Conservation (phyloP, 495 filamentous ascomycete genomes). For the Trichocladium uniseriatum region DNA sequence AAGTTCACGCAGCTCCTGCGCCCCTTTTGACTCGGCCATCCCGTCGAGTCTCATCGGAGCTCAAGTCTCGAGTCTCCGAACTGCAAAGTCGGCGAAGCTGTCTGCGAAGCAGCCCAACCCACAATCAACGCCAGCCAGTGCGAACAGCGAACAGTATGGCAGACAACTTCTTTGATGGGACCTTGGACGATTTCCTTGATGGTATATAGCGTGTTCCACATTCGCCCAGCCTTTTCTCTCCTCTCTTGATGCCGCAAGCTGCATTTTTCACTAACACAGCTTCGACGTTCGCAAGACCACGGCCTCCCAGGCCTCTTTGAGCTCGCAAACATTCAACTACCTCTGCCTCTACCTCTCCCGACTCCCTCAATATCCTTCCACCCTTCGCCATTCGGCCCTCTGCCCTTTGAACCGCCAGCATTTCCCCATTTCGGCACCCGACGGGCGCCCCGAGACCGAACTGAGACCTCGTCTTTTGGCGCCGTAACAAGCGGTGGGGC, state of each 20-base stretch:
- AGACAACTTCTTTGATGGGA: conserved; percentile 11
- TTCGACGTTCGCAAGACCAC: background rate
- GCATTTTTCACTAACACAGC: background rate
- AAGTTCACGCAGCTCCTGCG: too few species aligned
- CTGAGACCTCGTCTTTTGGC: background rate
- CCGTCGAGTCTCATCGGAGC: too few species aligned
- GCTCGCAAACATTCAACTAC: background rate
- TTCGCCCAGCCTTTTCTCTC: background rate
- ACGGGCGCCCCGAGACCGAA: background rate
- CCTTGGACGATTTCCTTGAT: conserved; percentile 5
- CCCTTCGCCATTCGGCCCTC: background rate
- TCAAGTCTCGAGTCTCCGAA: too few species aligned
- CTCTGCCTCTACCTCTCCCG: background rate
- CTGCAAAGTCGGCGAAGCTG: too few species aligned
- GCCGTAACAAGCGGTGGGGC: too few species aligned
- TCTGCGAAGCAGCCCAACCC: too few species aligned
- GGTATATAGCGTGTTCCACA: conserved; percentile 1
- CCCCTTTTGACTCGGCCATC: too few species aligned
- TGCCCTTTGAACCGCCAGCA: background rate
- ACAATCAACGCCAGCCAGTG: too few species aligned
- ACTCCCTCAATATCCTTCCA: background rate
- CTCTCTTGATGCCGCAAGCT: background rate
- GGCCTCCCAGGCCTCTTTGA: background rate
- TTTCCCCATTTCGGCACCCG: background rate
- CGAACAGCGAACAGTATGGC: too few species aligned